Conservation (phyloP, 352 stramenopile species). For the Phytophthora fragariae region DNA sequence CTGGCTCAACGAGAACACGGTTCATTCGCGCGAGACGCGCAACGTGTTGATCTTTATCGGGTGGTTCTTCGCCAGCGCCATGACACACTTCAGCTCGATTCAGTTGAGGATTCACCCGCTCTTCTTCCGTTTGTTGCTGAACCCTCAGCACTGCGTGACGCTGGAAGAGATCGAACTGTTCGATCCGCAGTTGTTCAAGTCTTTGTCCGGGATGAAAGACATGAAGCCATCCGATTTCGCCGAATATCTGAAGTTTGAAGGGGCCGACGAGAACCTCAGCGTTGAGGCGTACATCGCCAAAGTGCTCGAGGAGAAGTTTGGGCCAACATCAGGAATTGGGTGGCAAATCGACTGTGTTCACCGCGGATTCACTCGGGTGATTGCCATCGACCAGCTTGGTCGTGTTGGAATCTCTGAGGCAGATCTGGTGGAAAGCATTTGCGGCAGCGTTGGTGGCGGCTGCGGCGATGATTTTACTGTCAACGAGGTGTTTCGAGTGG, state of each 20-base stretch:
- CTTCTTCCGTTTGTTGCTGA: conserved; percentile 60
- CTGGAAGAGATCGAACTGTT: conserved; percentile 58
- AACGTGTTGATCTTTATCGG: conserved; percentile 56
- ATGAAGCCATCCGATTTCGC: conserved; percentile 63
- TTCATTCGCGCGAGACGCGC: conserved; percentile 43
- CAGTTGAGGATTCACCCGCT: conserved; percentile 53
- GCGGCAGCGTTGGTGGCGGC: conserved; percentile 20
- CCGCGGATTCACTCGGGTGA: conserved; percentile 54
- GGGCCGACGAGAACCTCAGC: conserved; percentile 36
- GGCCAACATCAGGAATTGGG: conserved; percentile 41
- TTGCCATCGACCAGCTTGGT: conserved; percentile 35
- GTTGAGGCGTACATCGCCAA: conserved; percentile 59
- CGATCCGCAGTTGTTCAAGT: conserved; percentile 51
- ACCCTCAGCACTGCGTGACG: conserved; percentile 38
- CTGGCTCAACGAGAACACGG: conserved; percentile 60
- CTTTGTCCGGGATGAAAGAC: conserved; percentile 54
- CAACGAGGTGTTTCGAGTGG: conserved; percentile 59
- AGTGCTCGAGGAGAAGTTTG: conserved; percentile 61
- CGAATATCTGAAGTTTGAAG: conserved; percentile 68
- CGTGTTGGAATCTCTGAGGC: conserved; percentile 27
- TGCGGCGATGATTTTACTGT: conserved; percentile 48
- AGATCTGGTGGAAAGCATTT: conserved; percentile 54
- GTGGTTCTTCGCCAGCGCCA: conserved; percentile 67
- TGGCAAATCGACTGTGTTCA: conserved; percentile 64
- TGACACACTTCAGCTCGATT: conserved; percentile 54